Base-by-base conservation (phyloP, 352 stramenopile genomes). In the Phytopythium boreale region DNA sequence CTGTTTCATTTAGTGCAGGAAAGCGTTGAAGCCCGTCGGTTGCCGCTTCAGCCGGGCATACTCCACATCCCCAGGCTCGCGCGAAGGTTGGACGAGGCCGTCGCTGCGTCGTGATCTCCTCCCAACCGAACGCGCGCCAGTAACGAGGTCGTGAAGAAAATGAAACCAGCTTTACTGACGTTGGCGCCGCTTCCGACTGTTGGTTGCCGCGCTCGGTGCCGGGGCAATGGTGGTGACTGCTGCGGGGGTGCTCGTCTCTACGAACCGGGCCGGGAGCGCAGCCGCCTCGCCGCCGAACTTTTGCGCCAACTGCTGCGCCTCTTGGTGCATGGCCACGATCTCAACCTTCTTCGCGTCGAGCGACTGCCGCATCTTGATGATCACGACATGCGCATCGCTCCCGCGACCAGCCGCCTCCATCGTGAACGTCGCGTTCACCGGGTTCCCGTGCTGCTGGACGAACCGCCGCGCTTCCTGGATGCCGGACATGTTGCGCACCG, bases 281-380 rank as follows among this genome's bases (percentile, higher is more conserved):
- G 27, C 36, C 36, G 27, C 55, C 10, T 51, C 55, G 14, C 55
- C 36, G 36, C 55, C 55, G 14, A 61, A 39, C 19, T 11, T 2
- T 15, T 36, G 10, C 12, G 37, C 36, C 39, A 70, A n/a, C 12
- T 55, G 22, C 24, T 63, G 41, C 34, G 51, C 63, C 36, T 70
- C 59, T 26, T 41, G 17, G 34, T 66, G 52, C 10, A 63, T 56
- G 15, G 34, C 59, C 9, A 34, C n/a, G n/a, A 56, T 52, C 20
- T 27, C 14, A 14, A 34, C 39, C 61, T 63, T 61, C 9, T 61
- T 55, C 17, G 44, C 8, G 29, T 69, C 43, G 26, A 29, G 57
- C 20, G 46, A 31, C 24, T 56, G 39, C 12, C 57, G 66, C 4
- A 62, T 69, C 52, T 69, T 72, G 24, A 56, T 66, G 46, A 69